Conservation (phyloP, 106 monocot genomes). For the Triglochin maritima region DNA sequence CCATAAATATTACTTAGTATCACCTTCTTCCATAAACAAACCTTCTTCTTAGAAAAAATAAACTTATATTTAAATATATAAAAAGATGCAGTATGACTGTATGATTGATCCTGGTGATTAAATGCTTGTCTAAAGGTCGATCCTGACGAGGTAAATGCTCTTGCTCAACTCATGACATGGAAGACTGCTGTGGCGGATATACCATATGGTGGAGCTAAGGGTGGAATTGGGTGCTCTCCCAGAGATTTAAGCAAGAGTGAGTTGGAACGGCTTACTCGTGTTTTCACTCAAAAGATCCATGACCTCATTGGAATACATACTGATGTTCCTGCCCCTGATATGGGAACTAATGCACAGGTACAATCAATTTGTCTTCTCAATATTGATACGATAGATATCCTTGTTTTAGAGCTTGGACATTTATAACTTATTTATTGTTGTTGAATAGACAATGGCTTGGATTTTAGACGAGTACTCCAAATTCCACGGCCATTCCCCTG, state of each 20-base stretch:
- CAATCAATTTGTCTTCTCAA: background rate
- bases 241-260: conserved; percentile 61
- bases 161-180: conserved; percentile 99
- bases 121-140: conserved; percentile 46
- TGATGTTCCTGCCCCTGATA: conserved; percentile 93
- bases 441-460: conserved; percentile 86
- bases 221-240: conserved; percentile 79
- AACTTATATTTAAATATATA: too few species aligned
- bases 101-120: too few species aligned
- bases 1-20: too few species aligned
- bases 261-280: conserved; percentile 79
- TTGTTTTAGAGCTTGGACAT: background rate
- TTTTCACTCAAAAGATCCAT: conserved; percentile 94
- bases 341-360: conserved; percentile 98
- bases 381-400: background rate
- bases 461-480: conserved; percentile 95
- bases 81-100: too few species aligned
- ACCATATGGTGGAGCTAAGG: conserved; percentile 95
- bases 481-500: conserved; percentile 81
- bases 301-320: conserved; percentile 72
- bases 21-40: too few species aligned
- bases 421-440: background rate
- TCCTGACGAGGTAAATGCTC: conserved; percentile 81
- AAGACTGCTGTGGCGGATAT: conserved; percentile 86
- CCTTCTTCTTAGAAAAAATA: too few species aligned